Percentiles rank a stretch among this genome's conserved stretches.
phyloP scores from a whole-genome alignment of 2,329 filamentous ascomycete species.

The Tolypocladium nubicola region DNA sequence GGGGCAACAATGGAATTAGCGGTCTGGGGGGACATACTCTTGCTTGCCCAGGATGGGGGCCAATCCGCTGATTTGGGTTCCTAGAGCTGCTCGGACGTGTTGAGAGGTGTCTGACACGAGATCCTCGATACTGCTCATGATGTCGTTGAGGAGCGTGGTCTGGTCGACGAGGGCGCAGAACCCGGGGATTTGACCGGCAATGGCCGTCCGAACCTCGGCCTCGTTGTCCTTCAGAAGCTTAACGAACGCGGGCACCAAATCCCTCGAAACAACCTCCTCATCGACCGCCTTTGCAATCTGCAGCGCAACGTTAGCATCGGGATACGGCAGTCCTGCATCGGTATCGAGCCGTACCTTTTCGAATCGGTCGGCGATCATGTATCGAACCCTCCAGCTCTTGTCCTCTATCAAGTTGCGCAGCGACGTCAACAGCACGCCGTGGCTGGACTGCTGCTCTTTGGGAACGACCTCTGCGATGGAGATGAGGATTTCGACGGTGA shows the following conservation, averaged over 20 bases:
- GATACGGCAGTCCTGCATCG: not conserved
- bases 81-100: conserved; percentile 89
- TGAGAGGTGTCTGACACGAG: conserved; percentile 93
- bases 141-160: conserved; percentile 81
- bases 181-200: conserved; percentile 93
- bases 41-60: conserved; percentile 96
- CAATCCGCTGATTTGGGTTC: conserved; percentile 92
- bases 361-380: conserved; percentile 98
- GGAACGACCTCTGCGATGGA: conserved; percentile 94
- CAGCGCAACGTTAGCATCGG: not conserved
- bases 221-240: conserved; percentile 97
- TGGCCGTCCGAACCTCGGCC: conserved; percentile 92
- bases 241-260: conserved; percentile 92
- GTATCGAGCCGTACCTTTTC: conserved; percentile 60
- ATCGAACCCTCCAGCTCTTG: conserved; percentile 98
- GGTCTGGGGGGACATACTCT: conserved; percentile 53
- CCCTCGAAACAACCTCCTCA: conserved; percentile 87
- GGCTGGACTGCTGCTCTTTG: conserved; percentile 95
- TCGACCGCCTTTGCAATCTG: conserved; percentile 97
- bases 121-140: conserved; percentile 94
- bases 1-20: too few relatives aligned
- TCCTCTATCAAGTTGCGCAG: conserved; percentile 92
- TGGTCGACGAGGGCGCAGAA: conserved; percentile 88
- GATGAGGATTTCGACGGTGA: conserved; percentile 94
- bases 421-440: conserved; percentile 83